Evolutionary conservation across 2,329 filamentous ascomycete species (phyloP).

Genomic region (Phoma sp.): DNA sequence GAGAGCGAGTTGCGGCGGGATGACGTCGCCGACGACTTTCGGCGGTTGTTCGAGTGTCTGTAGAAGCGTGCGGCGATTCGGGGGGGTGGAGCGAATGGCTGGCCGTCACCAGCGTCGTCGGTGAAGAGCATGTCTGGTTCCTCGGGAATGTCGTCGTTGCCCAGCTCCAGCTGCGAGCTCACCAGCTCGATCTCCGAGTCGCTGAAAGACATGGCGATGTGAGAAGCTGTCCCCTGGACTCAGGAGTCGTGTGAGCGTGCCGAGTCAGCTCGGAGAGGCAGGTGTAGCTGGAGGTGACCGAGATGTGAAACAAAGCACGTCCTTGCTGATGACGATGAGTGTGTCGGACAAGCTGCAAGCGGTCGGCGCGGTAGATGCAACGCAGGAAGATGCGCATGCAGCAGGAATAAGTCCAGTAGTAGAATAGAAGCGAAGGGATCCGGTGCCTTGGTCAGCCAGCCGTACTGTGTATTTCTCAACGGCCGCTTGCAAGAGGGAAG

Average conservation of each 20-base stretch:
- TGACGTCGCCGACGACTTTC: conserved; percentile 77
- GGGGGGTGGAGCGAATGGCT: conserved; percentile 69
- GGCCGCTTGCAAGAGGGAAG: conserved; percentile 5
- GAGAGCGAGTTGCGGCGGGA: conserved; percentile 82
- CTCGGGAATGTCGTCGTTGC: conserved; percentile 51
- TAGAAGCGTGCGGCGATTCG: conserved; percentile 82
- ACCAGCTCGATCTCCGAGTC: conserved; percentile 43
- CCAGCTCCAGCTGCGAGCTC: conserved; percentile 34
- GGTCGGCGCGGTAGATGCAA: conserved; percentile 17
- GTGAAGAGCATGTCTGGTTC: conserved; percentile 50
- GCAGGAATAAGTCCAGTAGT: conserved; percentile 22
- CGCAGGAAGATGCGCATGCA: conserved; percentile 20
- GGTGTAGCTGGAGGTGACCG: conserved; percentile 20
- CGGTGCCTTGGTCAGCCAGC: conserved; percentile 14
- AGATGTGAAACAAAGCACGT: conserved; percentile 43
- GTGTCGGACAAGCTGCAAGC: conserved; percentile 29
- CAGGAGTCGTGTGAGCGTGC: conserved; percentile 30
- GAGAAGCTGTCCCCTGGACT: not conserved
- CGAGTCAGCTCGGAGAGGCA: conserved; percentile 20
- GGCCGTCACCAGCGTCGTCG: conserved; percentile 47
- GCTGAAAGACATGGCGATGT: conserved; percentile 38
- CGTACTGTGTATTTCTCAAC: not conserved
- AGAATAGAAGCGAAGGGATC: conserved; percentile 29
- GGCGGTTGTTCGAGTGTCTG: conserved; percentile 67
- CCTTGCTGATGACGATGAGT: conserved; percentile 27